Evolutionary conservation across 257 asterid species (phyloP), one percentile per base, ranked within the genome.

Genomic region (Przewalskia tangutica): DNA sequence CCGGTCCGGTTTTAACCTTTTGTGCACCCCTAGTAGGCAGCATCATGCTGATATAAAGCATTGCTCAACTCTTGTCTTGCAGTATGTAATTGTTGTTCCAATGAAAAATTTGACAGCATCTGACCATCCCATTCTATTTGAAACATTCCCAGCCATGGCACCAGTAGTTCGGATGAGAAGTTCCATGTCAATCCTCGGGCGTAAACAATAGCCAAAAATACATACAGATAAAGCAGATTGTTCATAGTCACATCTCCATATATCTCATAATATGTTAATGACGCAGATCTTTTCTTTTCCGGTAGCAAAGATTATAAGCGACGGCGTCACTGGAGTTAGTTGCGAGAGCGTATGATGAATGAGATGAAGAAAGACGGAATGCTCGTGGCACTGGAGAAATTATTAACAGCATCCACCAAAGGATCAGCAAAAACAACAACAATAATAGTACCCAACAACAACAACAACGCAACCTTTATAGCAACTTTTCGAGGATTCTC

Each of bases 381-480:
- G 16, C 82, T 89, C 0, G 99, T 92, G 82, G 98, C 99, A 60
- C 56, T 59, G 3, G 99, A 95, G 88, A 95, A 95, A 83, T 92
- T 91, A 83, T 92, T 87, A 20, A 95, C 98, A 1, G 97, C 93
- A 73, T 90, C 99, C 42, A 95, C 98, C 62, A 95, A 87, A 71
- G 99, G 99, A 87, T 95, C 97, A 0, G 99, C 99, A 85, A 93
- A 94, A 80, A 87, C 93, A 87, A 97, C 99, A 20, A 98, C 99
- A 53, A 95, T 92, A 51, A 75, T 71, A 60, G 97, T 85, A 82
- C 99, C 99, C 12, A 94, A 86, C 80, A 94, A 81, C 88, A 94
- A 84, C 17, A 94, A 55, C 54, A 94, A 87, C 5, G 76, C 92
- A 16, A 98, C 99, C 86, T 94, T 95, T 23, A 91, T 32, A 2